Percentiles rank a stretch among this genome's conserved stretches.
Evolutionary conservation across 148 eudicot species (phyloP).

Genomic region (Camellia lanceoleosa): DNA sequence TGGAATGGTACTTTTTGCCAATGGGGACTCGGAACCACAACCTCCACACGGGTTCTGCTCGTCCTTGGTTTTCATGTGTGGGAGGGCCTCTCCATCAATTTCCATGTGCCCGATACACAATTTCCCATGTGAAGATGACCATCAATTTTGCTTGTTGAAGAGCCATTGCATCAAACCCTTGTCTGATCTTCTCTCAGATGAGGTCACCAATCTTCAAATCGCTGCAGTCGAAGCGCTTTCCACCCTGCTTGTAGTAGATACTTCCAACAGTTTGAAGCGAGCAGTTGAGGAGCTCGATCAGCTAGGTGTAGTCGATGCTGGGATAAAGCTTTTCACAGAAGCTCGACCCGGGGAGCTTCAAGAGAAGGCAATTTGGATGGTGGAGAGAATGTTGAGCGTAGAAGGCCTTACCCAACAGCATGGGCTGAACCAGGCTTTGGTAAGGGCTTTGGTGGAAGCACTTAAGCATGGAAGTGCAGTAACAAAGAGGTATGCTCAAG

Average conservation of each 20-base stretch:
- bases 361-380: conserved; percentile 56
- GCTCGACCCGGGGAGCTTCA: conserved; percentile 65
- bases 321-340: conserved; percentile 40
- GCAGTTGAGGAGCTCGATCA: conserved; percentile 52
- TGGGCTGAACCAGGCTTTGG: conserved; percentile 45
- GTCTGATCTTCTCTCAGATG: conserved; percentile 39
- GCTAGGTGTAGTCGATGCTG: conserved; percentile 47
- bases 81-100: conserved; percentile 26
- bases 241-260: conserved; percentile 34
- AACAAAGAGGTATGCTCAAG: conserved; percentile 53
- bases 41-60: conserved; percentile 62
- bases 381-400: conserved; percentile 49
- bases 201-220: conserved; percentile 46
- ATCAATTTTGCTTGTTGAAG: conserved; percentile 53
- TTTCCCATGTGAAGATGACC: conserved; percentile 46
- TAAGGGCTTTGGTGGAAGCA: conserved; percentile 64
- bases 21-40: conserved; percentile 36
- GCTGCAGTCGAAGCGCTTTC: conserved; percentile 61
- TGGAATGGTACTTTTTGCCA: conserved; percentile 32
- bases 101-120: conserved; percentile 56
- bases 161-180: conserved; percentile 53
- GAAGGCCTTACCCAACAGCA: conserved; percentile 38
- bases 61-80: conserved; percentile 52
- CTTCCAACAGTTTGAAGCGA: conserved; percentile 29
- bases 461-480: conserved; percentile 51